These are phyloP conservation scores for Colletotrichum sp. DNA, from an alignment of 2,329 filamentous ascomycete genomes.

Conservation along the genomic window DNA sequence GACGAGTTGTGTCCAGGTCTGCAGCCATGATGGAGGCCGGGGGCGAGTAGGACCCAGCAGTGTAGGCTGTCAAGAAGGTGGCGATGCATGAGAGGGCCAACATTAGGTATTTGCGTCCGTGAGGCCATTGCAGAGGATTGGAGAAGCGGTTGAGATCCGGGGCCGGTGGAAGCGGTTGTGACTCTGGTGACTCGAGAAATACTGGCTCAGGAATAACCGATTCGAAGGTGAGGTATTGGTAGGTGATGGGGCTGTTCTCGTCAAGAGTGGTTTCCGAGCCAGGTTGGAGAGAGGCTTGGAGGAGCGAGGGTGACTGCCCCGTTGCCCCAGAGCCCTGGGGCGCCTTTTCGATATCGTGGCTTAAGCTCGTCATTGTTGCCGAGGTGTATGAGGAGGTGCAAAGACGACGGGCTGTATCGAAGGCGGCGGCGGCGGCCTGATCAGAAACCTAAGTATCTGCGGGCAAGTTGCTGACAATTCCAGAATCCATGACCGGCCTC, in stretches of 20 bases:
- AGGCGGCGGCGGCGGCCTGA: not conserved
- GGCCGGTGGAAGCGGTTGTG: constrained; percentile 52
- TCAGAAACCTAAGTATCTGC: not conserved
- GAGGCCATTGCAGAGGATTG: constrained; percentile 78
- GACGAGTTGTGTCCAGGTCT: constrained; percentile 68
- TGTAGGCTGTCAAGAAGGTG: constrained; percentile 79
- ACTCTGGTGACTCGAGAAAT: not conserved
- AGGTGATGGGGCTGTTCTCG: constrained; percentile 33
- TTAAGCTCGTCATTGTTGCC: not conserved
- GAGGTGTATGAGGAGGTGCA: not conserved
- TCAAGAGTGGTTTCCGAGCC: not conserved
- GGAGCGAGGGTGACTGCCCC: not conserved
- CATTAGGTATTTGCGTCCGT: constrained; percentile 70
- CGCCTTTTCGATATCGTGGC: constrained; percentile 4
- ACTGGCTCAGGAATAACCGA: constrained; percentile 37
- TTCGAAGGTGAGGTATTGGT: constrained; percentile 46
- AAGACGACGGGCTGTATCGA: not conserved
- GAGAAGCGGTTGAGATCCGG: constrained; percentile 71
- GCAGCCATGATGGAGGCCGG: constrained; percentile 67
- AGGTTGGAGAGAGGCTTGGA: not conserved
- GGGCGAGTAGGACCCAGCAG: constrained; percentile 81
- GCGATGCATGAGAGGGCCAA: constrained; percentile 78
- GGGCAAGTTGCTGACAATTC: not conserved
- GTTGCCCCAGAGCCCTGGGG: not conserved
- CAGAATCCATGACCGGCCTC: not conserved